A percentile compares a stretch with the other conserved stretches of the same genome.
These are phyloP conservation scores for Stephania japonica DNA, from an alignment of 164 flowering plant species.

Conservation along the genomic window DNA sequence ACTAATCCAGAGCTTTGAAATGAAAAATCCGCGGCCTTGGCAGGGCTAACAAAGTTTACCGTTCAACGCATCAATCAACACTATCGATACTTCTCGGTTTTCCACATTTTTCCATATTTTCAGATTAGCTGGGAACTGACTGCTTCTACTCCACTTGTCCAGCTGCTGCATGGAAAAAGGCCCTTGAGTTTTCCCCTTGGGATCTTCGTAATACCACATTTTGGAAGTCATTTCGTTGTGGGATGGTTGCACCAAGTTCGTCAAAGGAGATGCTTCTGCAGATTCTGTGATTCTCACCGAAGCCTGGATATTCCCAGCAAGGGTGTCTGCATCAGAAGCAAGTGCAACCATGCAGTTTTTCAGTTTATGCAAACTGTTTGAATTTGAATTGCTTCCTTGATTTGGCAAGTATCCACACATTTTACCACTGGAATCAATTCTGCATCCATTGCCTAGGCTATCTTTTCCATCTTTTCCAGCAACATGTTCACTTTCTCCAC, in stretches of 20 bases:
- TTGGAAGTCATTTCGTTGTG: conserved; percentile 52
- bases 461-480: conserved; percentile 40
- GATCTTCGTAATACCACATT: conserved; percentile 78
- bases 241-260: conserved; percentile 16
- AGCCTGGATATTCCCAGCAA: conserved; percentile 17
- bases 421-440: conserved; percentile 21
- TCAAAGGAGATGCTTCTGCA: conserved; percentile 22
- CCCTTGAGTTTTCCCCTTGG: conserved; percentile 75
- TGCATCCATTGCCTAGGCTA: conserved; percentile 25
- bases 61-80: conserved; percentile 52
- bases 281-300: conserved; percentile 25
- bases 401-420: neutral
- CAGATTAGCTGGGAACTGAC: conserved; percentile 62
- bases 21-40: too few species aligned
- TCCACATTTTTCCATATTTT: conserved; percentile 55
- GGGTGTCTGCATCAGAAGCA: conserved; percentile 6
- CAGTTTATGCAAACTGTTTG: neutral
- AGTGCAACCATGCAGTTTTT: neutral
- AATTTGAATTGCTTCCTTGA: neutral
- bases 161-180: conserved; percentile 81
- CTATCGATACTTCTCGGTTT: conserved; percentile 47
- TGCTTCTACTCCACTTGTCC: conserved; percentile 69
- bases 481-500: conserved; percentile 37
- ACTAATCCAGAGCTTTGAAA: too few species aligned
- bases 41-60: conserved; percentile 18